Conservation (phyloP, 306 rosid genomes). For the Cucurbita ficifolia region DNA sequence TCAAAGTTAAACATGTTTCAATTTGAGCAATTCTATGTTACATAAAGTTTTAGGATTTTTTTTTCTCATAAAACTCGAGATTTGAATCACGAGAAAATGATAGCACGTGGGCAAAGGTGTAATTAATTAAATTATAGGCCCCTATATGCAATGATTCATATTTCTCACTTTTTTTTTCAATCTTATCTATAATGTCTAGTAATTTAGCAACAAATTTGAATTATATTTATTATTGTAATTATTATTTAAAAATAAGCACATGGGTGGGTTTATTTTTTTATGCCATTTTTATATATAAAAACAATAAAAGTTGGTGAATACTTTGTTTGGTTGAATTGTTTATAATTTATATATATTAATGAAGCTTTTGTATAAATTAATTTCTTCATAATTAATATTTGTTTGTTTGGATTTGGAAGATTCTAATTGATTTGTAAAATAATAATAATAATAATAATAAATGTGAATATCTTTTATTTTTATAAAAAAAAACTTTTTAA, state of each 20-base stretch:
- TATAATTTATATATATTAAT: not conserved
- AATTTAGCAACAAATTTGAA: not conserved
- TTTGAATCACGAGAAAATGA: not conserved
- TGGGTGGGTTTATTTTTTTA: not conserved
- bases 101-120: not conserved
- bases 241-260: not conserved
- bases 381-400: not conserved
- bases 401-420: constrained; percentile 1
- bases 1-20: no score
- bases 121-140: not conserved
- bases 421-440: not conserved
- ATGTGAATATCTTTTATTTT: no score
- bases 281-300: not conserved
- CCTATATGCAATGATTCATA: not conserved
- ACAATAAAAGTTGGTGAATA: not conserved
- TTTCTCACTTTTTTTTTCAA: not conserved
- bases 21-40: no score
- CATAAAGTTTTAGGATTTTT: no score
- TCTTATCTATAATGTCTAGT: not conserved
- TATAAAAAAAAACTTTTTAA: no score
- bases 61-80: no score
- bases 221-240: not conserved
- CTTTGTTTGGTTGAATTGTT: not conserved
- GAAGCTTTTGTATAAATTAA: not conserved
- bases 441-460: no score